These are phyloP conservation scores for Torulaspora globosa DNA, from an alignment of 1,139 yeast species.

Conservation along the genomic window DNA sequence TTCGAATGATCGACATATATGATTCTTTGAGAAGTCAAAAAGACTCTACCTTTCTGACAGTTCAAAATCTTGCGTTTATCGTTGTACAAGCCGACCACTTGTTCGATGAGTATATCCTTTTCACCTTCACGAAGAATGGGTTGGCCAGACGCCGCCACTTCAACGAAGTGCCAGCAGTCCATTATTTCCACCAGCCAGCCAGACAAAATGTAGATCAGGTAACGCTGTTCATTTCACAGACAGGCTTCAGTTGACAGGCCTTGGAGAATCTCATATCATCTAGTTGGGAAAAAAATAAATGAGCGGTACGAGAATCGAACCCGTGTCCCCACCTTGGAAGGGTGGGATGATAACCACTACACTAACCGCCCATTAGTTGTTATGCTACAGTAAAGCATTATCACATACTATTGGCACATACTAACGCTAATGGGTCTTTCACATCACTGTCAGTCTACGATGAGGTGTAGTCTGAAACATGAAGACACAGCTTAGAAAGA, in stretches of 20 bases:
- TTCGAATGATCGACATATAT: slow-evolving; percentile 61
- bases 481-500: no score
- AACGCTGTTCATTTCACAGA: no score
- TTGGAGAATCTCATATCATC: background rate
- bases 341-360: slow-evolving; percentile 40
- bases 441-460: no score
- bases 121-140: slow-evolving; percentile 46
- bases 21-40: slow-evolving; percentile 68
- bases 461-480: no score
- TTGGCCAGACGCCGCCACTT: slow-evolving; percentile 45
- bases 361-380: slow-evolving; percentile 35
- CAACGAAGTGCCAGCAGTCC: slow-evolving; percentile 44
- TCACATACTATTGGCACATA: no score
- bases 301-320: slow-evolving; percentile 41
- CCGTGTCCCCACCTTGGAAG: slow-evolving; percentile 41
- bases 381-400: background rate
- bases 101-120: slow-evolving; percentile 46
- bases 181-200: slow-evolving; percentile 9
- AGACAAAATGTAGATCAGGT: no score
- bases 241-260: background rate
- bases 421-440: no score
- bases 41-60: slow-evolving; percentile 72
- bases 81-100: slow-evolving; percentile 64
- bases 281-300: slow-evolving; percentile 16
- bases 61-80: slow-evolving; percentile 60